These are phyloP conservation scores for Acer negundo DNA, from an alignment of 345 rosid species.

Conservation along the genomic window DNA sequence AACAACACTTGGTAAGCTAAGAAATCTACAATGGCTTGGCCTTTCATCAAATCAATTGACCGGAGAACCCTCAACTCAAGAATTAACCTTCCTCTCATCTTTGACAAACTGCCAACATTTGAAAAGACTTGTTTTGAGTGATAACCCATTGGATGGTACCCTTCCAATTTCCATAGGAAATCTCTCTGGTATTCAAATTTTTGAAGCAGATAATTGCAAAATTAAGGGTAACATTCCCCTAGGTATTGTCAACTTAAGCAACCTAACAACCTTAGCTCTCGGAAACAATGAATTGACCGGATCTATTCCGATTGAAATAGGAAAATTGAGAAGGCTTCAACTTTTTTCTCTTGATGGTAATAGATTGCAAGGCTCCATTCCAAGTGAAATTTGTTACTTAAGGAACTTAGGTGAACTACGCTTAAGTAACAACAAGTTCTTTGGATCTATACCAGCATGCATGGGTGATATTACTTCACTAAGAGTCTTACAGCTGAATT, in stretches of 20 bases:
- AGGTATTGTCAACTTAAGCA: conserved; percentile 17
- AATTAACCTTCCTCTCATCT: not conserved
- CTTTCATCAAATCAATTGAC: not conserved
- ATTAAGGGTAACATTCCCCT: conserved; percentile 15
- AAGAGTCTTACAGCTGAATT: not conserved
- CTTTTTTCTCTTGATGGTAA: not conserved
- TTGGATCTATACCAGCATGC: conserved; percentile 11
- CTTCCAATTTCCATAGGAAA: conserved; percentile 12
- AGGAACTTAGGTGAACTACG: not conserved
- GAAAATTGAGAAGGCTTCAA: conserved; percentile 10
- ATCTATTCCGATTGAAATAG: conserved; percentile 18
- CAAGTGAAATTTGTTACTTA: conserved; percentile 10
- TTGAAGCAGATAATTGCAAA: not conserved
- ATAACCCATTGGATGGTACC: conserved; percentile 11
- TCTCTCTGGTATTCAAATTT: not conserved
- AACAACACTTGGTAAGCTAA: not conserved
- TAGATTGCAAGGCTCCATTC: not conserved
- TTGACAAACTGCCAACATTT: conserved; percentile 9
- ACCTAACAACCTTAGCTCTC: conserved; percentile 3
- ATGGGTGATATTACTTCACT: conserved; percentile 7
- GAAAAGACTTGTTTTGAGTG: not conserved
- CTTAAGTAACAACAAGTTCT: conserved; percentile 8
- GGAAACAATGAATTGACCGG: conserved; percentile 14
- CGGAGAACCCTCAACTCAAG: not conserved
- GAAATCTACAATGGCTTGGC: not conserved